Evolutionary conservation across 371 early-diverging fungal genomes (phyloP), one percentile per base, ranked within the genome.

Genomic region (Mucor circinelloides): DNA sequence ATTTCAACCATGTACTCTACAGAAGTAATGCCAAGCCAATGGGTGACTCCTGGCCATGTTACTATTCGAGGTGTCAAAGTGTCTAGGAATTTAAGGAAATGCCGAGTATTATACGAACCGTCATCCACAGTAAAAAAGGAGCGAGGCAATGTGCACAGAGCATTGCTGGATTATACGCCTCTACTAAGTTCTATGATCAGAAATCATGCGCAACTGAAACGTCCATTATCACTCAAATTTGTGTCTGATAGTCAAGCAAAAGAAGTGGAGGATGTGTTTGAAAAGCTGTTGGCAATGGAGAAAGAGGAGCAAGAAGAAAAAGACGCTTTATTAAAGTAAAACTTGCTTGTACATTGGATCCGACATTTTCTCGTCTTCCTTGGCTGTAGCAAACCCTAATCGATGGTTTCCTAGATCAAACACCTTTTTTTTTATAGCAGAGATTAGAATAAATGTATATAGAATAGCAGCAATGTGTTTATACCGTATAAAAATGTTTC

Each of bases 401-500:
- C 87, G 87, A 65, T 84, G 74, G 34, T 88, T 85, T 54, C 91
- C 91, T 32, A 86, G 69, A 70, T 89, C 86, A 78, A 83, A 87
- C 28, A 87, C 80, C 88, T 86, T 63, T 23, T 44, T 44, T 42
- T 42, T 42, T 42, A 8, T 44, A n/a, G n/a, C 19, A 6, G 7
- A 44, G 44, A 19, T 19, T 7, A 44, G 19, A 44, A 44, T 19
- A 44, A 44, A n/a, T 13, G 15, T 21, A 23, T 27, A 38, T 40
- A n/a, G 27, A 42, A 34, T 23, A 44, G 28, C 38, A 30, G 4
- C 6, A 54, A 36, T 13, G 36, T 13, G 36, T 36, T 13, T 76
- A 72, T 86, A 92, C 88, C 59, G 95, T 88, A 78, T 92, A 93
- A 65, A 87, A 92, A 23, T 83, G 81, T 32, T 89, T 84, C 63